Evolutionary conservation across 495 filamentous ascomycete genomes (phyloP), one percentile per base, ranked within the genome.

Genomic region (Neurospora hispaniola): DNA sequence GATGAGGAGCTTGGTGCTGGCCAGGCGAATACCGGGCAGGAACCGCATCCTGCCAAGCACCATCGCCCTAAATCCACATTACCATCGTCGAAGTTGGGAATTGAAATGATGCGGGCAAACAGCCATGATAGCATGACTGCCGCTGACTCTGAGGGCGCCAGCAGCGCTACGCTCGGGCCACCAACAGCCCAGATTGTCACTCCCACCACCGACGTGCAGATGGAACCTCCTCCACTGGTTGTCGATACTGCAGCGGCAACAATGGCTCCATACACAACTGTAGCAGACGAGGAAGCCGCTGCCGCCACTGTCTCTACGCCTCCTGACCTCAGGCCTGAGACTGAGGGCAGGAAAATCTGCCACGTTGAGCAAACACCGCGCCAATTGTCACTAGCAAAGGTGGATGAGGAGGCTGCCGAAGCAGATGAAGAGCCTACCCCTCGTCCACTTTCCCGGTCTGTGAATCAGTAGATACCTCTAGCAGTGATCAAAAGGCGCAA

Each of bases 91-190:
- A 97, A 97, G 79, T 87, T 97, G 2, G 92, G 93, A 3, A 93
- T 91, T 44, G 94, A 97, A 81, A 97, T 97, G 94, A 94, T 97
- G 93, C 89, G 94, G 23, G 96, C 93, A 31, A 96, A 97, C 79
- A 96, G 93, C 73, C 90, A 93, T 72, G 94, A 94, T 38, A 97
- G 94, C 77, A 88, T 96, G 46, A 89, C 92, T 3, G 73, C 72
- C 38, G 73, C 81, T 41, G 79, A 80, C 18, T 81, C 83, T 12
- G 84, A 84, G 20, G 81, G 76, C 68, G 81, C 74, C 35, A 73
- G 73, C 69, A 74, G 75, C 31, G 38, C 54, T 35, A 75, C 83
- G 9, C 59, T 75, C 14, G 84, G 83, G 72, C 54, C 54, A 66
- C 79, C 82, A 44, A 73, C 75, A 3, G 83, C 82, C 14, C 83